phyloP scores from a whole-genome alignment of 1,139 yeast species.

The Taphrina confusa region DNA sequence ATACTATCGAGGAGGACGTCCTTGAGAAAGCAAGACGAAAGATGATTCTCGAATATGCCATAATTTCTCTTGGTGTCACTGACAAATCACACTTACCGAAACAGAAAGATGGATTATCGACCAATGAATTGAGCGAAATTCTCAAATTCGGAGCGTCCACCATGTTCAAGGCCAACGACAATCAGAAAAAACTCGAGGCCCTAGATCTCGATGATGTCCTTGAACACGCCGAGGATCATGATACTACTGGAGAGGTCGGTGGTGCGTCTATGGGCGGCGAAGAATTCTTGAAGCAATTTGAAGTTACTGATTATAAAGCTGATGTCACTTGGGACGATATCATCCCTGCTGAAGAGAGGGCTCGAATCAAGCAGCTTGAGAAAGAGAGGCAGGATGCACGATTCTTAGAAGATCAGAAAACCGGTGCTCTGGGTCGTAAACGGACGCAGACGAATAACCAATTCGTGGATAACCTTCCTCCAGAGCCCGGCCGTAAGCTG shows the following conservation, averaged over 20 bases:
- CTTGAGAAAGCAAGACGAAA: constrained; percentile 94
- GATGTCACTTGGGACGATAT: constrained; percentile 99
- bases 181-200: constrained; percentile 92
- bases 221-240: constrained; percentile 95
- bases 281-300: constrained; percentile 93
- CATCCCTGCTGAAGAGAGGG: constrained; percentile 91
- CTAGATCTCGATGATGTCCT: constrained; percentile 93
- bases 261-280: constrained; percentile 98
- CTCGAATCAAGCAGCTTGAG: constrained; percentile 87
- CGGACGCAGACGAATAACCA: constrained; percentile 42
- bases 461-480: constrained; percentile 38
- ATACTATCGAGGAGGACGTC: constrained; percentile 96
- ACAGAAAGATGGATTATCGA: constrained; percentile 66
- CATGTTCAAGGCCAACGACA: constrained; percentile 90
- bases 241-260: constrained; percentile 93
- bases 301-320: constrained; percentile 97
- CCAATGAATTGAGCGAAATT: constrained; percentile 86
- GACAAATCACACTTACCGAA: constrained; percentile 58
- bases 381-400: constrained; percentile 81
- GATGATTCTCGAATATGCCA: constrained; percentile 97
- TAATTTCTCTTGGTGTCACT: constrained; percentile 91
- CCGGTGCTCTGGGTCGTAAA: constrained; percentile 55
- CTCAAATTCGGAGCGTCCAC: constrained; percentile 97
- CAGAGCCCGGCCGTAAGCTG: constrained; percentile 49
- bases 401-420: constrained; percentile 84